Evolutionary conservation across 176 grass and related monocot genomes (phyloP).

Genomic region (Rhipidocladum racemiflorum): DNA sequence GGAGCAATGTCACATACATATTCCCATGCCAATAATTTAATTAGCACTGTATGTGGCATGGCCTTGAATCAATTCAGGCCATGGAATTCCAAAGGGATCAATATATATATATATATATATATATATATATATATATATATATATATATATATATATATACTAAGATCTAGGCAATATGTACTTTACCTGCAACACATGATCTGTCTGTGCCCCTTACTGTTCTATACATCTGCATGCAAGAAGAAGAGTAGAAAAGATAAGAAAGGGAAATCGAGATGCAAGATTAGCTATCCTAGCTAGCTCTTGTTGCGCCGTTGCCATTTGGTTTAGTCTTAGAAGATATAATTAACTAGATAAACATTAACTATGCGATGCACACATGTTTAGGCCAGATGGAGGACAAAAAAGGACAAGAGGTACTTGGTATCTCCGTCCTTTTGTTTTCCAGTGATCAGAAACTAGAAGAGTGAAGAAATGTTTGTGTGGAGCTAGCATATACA

Average conservation of each 20-base stretch:
- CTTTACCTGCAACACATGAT: constrained; percentile 58
- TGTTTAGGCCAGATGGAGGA: background rate
- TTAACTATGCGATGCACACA: background rate
- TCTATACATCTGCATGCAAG: constrained; percentile 99
- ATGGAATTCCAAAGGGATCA: background rate
- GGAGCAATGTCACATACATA: constrained; percentile 4
- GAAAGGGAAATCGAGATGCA: background rate
- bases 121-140: background rate
- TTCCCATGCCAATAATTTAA: constrained; percentile 39
- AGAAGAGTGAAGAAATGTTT: background rate
- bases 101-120: background rate
- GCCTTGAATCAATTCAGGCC: constrained; percentile 14
- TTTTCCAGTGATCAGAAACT: constrained; percentile 2
- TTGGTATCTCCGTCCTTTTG: background rate
- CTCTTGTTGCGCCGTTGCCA: background rate
- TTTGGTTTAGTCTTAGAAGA: constrained; percentile 11
- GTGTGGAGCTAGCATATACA: constrained; percentile 1
- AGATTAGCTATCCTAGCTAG: background rate
- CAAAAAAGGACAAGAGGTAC: constrained; percentile 24
- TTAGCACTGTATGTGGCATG: constrained; percentile 31
- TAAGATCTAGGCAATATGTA: constrained; percentile 39
- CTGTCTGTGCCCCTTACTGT: constrained; percentile 92
- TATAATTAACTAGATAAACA: background rate
- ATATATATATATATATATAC: background rate
- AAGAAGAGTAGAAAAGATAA: background rate